phyloP scores from a whole-genome alignment of 805 yeast genomes.

The Candida hispaniensis region DNA sequence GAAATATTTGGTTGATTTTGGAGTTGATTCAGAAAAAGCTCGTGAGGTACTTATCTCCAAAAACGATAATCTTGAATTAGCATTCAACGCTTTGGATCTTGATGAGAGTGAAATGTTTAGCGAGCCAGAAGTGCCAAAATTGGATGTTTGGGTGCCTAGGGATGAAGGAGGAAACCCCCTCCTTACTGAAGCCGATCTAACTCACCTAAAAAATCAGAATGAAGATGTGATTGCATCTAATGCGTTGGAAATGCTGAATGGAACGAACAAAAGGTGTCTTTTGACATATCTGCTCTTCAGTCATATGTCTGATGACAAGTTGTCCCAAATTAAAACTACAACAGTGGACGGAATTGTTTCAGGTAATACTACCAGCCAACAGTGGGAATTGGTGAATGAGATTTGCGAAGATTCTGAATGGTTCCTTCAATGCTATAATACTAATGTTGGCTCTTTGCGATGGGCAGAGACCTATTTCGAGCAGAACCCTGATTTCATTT shows the following conservation, averaged over 20 bases:
- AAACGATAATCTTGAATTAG: slow-evolving; percentile 14
- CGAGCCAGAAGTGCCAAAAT: slow-evolving; percentile 8
- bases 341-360: slow-evolving; percentile 2
- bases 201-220: slow-evolving; percentile 21
- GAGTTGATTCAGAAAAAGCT: slow-evolving; percentile 17
- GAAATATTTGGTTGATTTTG: slow-evolving; percentile 20
- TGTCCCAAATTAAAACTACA: not conserved
- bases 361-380: no score
- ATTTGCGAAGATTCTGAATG: slow-evolving; percentile 5
- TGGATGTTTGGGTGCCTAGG: slow-evolving; percentile 19
- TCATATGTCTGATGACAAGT: not conserved
- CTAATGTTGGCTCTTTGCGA: slow-evolving; percentile 7
- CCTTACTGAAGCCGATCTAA: slow-evolving; percentile 20
- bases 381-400: slow-evolving; percentile 6
- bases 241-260: slow-evolving; percentile 20
- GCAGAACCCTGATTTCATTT: slow-evolving; percentile 5
- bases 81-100: slow-evolving; percentile 1
- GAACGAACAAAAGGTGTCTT: no score
- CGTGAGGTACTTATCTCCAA: slow-evolving; percentile 14
- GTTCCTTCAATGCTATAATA: slow-evolving; percentile 5
- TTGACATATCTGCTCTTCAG: slow-evolving; percentile 9
- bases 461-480: slow-evolving; percentile 7
- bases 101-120: not conserved
- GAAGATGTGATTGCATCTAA: slow-evolving; percentile 19
- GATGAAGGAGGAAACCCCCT: slow-evolving; percentile 17